phyloP scores from a whole-genome alignment of 2,329 filamentous ascomycete species.

The Cladophialophora bantiana region DNA sequence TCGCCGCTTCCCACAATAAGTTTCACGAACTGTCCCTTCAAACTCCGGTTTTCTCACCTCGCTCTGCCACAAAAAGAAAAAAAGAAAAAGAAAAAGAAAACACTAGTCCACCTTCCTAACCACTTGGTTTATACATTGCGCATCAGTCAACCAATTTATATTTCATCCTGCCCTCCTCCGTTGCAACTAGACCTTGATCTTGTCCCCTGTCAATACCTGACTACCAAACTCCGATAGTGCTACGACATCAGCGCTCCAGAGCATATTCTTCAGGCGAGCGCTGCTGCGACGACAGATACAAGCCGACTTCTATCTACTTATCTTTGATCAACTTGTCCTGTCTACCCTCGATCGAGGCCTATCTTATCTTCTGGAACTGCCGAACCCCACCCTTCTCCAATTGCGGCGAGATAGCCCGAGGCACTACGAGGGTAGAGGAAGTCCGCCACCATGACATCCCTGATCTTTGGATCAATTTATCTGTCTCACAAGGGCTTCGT shows the following conservation, averaged over 20 bases:
- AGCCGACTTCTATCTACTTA: background rate
- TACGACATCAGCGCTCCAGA: constrained; percentile 5
- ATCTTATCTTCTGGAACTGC: background rate
- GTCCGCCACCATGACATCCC: constrained; percentile 37
- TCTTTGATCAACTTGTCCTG: background rate
- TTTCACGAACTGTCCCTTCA: constrained; percentile 11
- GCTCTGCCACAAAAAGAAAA: background rate
- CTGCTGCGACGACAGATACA: constrained; percentile 3
- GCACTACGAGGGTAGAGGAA: background rate
- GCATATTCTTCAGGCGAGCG: constrained; percentile 9
- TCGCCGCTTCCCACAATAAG: constrained; percentile 12
- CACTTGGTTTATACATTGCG: background rate
- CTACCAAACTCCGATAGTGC: constrained; percentile 4
- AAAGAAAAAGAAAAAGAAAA: background rate
- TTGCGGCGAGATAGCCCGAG: constrained; percentile 2
- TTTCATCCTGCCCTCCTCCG: background rate
- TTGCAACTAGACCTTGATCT: background rate
- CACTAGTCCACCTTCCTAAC: background rate
- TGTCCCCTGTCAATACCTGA: constrained; percentile 3
- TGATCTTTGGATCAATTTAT: constrained; percentile 39
- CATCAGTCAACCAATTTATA: background rate
- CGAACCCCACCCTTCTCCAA: constrained; percentile 22
- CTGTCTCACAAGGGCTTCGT: constrained; percentile 38
- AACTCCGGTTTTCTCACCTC: background rate
- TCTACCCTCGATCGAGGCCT: background rate